Evolutionary conservation across 495 filamentous ascomycete genomes (phyloP).

Genomic region (Penicillium argentinense): DNA sequence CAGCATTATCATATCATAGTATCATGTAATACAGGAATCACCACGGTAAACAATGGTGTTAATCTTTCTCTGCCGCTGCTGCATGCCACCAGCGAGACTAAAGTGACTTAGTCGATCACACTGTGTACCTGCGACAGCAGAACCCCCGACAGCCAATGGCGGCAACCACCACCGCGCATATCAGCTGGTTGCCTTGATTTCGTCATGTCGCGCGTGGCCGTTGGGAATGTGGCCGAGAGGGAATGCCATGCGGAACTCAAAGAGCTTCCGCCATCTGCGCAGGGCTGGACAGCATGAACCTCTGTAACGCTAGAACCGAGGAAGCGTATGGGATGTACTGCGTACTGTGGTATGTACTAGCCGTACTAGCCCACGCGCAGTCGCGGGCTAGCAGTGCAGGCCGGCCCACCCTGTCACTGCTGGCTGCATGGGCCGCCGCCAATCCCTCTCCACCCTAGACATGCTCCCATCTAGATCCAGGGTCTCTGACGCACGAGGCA

Average conservation of each 20-base stretch:
- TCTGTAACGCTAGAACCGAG: too few species aligned
- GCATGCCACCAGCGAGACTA: constrained; percentile 13
- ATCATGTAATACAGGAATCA: neutral
- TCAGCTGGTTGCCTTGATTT: constrained; percentile 1
- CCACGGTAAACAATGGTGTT: too few species aligned
- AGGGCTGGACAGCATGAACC: too few species aligned
- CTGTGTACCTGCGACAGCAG: constrained; percentile 14
- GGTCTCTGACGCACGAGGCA: constrained; percentile 38
- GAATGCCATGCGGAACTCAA: too few species aligned
- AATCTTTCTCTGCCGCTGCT: constrained; percentile 9
- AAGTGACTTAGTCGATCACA: constrained; percentile 11
- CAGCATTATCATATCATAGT: neutral
- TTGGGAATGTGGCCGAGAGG: neutral
- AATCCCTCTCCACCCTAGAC: constrained; percentile 25
- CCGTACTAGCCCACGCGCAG: constrained; percentile 8
- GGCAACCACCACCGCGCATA: neutral
- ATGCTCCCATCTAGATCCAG: constrained; percentile 30
- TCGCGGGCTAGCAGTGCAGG: too few species aligned
- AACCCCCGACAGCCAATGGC: neutral
- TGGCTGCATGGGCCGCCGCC: constrained; percentile 27
- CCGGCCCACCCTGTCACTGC: too few species aligned
- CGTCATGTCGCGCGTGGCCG: constrained; percentile 2
- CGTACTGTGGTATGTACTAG: neutral
- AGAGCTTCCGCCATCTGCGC: neutral
- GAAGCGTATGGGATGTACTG: too few species aligned